Evolutionary conservation across 768 basidiomycete genomes (phyloP), one percentile per base, ranked within the genome.

Genomic region (Auricularia sp.): DNA sequence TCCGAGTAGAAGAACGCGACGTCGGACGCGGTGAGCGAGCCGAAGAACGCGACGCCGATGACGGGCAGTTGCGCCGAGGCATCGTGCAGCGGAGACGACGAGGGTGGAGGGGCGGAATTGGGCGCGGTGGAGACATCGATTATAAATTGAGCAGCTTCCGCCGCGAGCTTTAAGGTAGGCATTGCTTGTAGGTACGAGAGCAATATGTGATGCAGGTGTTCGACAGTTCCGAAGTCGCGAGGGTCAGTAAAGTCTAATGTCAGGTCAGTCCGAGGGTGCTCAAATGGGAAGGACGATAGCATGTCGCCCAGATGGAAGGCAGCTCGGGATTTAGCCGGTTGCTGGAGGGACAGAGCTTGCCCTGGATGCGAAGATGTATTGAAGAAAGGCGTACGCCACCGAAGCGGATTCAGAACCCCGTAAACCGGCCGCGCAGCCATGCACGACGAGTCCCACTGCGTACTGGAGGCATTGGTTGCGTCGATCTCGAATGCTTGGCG

Each of bases 31-130:
- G 72, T 69, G 33, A 88, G 71, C 14, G 79, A 75, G 5, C 86
- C 87, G 70, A 88, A 87, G n/a, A 88, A 69, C 1, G 85, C 85
- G 3, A 86, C 83, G 72, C 87, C 86, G 42, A 89, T 69, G 1
- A 74, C 66, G 29, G 85, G 87, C 56, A 88, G 74, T 1, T 74
- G 70, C 11, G 77, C 67, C n/a, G 86, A 69, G 2, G 78, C 75
- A 62, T 74, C 69, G 63, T 74, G 78, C 4, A 85, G 73, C 14
- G 73, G 47, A 10, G 82, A 77, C 33, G 75, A 69, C 21, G 73
- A 73, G 3, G 75, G 68, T 3, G 84, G 82, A 7, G 84, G 81
- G 11, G 74, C 71, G 14, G 75, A 73, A 10, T 73, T 69, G 16
- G 72, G 71, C 3, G 76, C 74, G 16, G 85, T 73, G 45, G 56